Conservation (phyloP, 495 filamentous ascomycete genomes). For the Podospora pseudocomata region DNA sequence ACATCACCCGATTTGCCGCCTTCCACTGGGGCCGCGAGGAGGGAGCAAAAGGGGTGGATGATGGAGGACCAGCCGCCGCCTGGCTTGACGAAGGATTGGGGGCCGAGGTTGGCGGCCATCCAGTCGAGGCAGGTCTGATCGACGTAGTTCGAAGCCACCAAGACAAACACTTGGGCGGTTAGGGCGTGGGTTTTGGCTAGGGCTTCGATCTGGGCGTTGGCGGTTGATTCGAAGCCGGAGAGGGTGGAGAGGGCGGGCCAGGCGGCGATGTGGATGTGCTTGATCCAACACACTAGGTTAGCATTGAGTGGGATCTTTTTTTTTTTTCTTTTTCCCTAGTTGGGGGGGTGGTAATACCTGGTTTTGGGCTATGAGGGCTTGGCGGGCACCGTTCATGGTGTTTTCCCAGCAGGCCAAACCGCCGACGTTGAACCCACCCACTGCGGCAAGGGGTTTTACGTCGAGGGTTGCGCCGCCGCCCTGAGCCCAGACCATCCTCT, state of each 20-base stretch:
- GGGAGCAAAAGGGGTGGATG: conserved; percentile 35
- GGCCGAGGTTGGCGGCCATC: conserved; percentile 38
- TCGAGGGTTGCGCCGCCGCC: conserved; percentile 40
- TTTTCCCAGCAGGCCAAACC: conserved; percentile 51
- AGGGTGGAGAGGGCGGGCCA: conserved; percentile 43
- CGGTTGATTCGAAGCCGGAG: conserved; percentile 33
- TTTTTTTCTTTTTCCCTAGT: too few species aligned
- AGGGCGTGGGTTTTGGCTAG: conserved; percentile 44
- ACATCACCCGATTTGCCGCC: conserved; percentile 26
- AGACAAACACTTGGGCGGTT: conserved; percentile 41
- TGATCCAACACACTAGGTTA: too few species aligned
- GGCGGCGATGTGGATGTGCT: conserved; percentile 38
- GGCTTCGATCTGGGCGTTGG: conserved; percentile 42
- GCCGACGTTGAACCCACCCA: conserved; percentile 37
- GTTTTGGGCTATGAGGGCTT: conserved; percentile 39
- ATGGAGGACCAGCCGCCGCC: conserved; percentile 42
- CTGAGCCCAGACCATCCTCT: conserved; percentile 45
- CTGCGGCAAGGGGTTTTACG: conserved; percentile 12
- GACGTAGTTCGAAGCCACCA: conserved; percentile 40
- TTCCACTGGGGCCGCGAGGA: conserved; percentile 36
- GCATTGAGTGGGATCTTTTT: too few species aligned
- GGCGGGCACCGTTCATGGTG: conserved; percentile 44
- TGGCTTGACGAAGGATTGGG: conserved; percentile 38
- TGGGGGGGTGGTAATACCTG: conserved; percentile 14
- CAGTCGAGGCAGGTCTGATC: conserved; percentile 39